Evolutionary conservation across 306 rosid species (phyloP), one percentile per base, ranked within the genome.

Genomic region (Fragaria vesca): DNA sequence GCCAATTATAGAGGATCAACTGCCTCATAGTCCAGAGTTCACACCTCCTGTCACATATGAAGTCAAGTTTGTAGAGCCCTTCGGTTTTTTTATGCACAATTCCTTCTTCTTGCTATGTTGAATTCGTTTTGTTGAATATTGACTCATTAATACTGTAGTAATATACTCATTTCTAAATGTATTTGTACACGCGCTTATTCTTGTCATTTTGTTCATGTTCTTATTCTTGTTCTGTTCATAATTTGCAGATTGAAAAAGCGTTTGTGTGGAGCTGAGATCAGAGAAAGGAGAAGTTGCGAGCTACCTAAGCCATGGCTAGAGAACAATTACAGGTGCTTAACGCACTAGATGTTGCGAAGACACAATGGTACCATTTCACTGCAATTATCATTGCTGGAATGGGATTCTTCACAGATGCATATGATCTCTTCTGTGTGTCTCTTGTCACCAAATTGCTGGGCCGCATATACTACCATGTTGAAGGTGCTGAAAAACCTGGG

Each of bases 341-440:
- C 63, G 90, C 93, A 34, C 86, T 92, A 2, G 96, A 92, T 75
- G 85, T 81, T 26, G 96, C 93, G 0, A 92, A 89, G 71, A 92
- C 96, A 78, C 93, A 88, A 85, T 86, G 90, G 89, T 92, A 92
- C 43, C 97, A 92, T 75, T 92, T 90, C 78, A 90, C 87, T 2
- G 97, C 96, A 58, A 89, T 90, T 66, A 54, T 90, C 7, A 71
- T 90, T 12, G 90, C 96, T 6, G 97, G 97, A 82, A 89, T 92
- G 93, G 97, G 97, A 4, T 92, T 92, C 79, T 92, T 92, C 89
- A 92, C 97, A 0, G 96, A 92, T 80, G 93, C 97, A 6, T 92
- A 90, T 65, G 96, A 92, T 71, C 83, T 92, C 5, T 92, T 92
- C 75, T 89, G 97, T 55, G 58, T 90, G 43, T 90, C 97, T 5